Evolutionary conservation across 139 green algal genomes (phyloP).

Genomic region (Closterium sp.): DNA sequence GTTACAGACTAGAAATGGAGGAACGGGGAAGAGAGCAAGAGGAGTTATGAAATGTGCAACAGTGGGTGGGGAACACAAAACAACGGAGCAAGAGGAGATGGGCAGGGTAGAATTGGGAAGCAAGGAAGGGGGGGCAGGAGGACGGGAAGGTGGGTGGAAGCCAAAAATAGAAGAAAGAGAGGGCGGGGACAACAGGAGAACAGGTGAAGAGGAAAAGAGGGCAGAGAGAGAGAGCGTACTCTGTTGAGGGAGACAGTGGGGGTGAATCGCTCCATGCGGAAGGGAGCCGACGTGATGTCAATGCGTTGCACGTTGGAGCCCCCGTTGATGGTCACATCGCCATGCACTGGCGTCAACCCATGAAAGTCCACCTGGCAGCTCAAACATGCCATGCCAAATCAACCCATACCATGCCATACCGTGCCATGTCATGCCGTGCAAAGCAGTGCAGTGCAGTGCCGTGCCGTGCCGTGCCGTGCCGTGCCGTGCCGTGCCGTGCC

Average conservation of each 20-base stretch:
- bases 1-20: no score
- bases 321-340: conserved; percentile 48
- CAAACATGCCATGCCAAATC: no score
- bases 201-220: no score
- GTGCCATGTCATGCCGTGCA: no score
- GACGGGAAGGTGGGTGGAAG: background rate
- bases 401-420: no score
- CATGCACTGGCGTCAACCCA: conserved; percentile 46
- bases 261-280: conserved; percentile 66
- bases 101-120: background rate
- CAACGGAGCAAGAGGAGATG: no score
- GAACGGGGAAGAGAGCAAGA: no score
- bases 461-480: background rate
- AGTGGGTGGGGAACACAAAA: background rate
- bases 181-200: no score
- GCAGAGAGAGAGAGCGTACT: conserved; percentile 26
- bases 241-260: conserved; percentile 61
- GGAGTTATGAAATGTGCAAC: no score
- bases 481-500: no score
- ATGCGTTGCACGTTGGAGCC: conserved; percentile 45
- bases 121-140: background rate
- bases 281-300: conserved; percentile 41
- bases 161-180: no score
- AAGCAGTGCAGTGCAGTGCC: no score
- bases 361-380: conserved; percentile 64